A percentile compares a stretch with the other conserved stretches of the same genome.
These are phyloP conservation scores for Fusarium napiforme DNA, from an alignment of 2,329 filamentous ascomycete species.

Conservation along the genomic window DNA sequence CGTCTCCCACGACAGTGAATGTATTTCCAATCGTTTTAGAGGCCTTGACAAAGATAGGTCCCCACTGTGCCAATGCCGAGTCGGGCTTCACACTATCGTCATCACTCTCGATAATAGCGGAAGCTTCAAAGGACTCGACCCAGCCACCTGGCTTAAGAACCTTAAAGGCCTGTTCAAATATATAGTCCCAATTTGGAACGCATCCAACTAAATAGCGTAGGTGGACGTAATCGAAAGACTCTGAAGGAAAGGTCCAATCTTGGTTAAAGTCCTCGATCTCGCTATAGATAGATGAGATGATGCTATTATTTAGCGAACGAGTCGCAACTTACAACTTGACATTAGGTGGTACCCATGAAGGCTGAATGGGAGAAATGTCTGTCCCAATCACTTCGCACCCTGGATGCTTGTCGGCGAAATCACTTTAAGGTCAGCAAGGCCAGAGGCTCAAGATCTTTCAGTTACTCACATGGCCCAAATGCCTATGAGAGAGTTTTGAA, in stretches of 20 bases:
- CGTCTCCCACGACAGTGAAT: slow-evolving; percentile 29
- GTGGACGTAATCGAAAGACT: slow-evolving; percentile 34
- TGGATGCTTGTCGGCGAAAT: slow-evolving; percentile 34
- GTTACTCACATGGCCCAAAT: slow-evolving; percentile 34
- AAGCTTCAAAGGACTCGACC: slow-evolving; percentile 29
- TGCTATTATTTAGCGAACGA: rapidly evolving
- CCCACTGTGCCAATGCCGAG: slow-evolving; percentile 27
- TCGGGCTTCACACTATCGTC: slow-evolving; percentile 23
- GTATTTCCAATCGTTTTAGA: slow-evolving; percentile 29
- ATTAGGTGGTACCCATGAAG: slow-evolving; percentile 31
- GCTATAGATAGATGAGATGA: not conserved
- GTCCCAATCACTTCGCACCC: slow-evolving; percentile 31
- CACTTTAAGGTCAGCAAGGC: not conserved
- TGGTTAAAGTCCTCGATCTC: slow-evolving; percentile 37
- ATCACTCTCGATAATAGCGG: slow-evolving; percentile 25
- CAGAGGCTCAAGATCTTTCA: rapidly evolving
- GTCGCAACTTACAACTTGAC: slow-evolving; percentile 18
- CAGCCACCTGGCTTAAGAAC: slow-evolving; percentile 30
- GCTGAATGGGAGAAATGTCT: slow-evolving; percentile 33
- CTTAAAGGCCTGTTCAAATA: slow-evolving; percentile 18
- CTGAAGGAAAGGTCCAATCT: slow-evolving; percentile 31
- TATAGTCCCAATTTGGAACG: slow-evolving; percentile 22
- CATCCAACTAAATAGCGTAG: slow-evolving; percentile 31
- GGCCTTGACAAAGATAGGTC: slow-evolving; percentile 27
- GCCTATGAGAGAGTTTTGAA: not conserved